Evolutionary conservation across 495 filamentous ascomycete genomes (phyloP), one percentile per base, ranked within the genome.

Genomic region (Penicillium cinerascens): DNA sequence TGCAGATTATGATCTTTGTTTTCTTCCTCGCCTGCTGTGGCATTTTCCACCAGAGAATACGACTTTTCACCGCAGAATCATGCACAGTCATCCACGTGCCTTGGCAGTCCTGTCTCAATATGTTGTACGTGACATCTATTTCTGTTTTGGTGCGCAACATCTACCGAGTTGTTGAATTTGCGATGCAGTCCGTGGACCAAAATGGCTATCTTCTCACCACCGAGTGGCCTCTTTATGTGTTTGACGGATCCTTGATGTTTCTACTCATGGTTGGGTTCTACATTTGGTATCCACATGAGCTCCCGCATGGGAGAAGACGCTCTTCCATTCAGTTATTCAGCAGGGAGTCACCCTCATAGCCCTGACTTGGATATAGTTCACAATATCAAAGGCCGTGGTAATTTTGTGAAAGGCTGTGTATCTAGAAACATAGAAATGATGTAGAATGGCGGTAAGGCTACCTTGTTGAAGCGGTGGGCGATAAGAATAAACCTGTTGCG

Each of bases 141-240:
- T 59, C 85, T 13, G 85, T 87, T 49, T 47, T 87, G 43, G 56
- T 85, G 5, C 74, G 85, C 9, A 78, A 70, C 17, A 53, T 85
- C 18, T 85, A 84, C 60, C 72, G 85, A n/a, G 66, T 82, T 20
- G 58, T 84, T 6, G 85, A 88, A 67, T 87, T 81, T 54, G 27
- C 7, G 70, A 0, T 65, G 25, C 25, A 26, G 25, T 26, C 25
- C 25, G 25, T 79, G 68, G 82, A 83, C 0, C 52, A 76, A 27
- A 60, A 69, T 13, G 81, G 82, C 2, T 74, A 69, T 48, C 44
- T 75, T 13, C 44, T 84, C 25, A 55, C 41, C 4, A 68, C 79
- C 44, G 84, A 87, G 65, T 75, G 75, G 66, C 72, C 76, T 44
- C 47, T 83, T 35, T 86, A 84, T 60, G 52, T 84, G 8, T 85